A percentile compares a stretch with the other conserved stretches of the same genome.
phyloP scores from a whole-genome alignment of 2,329 filamentous ascomycete species.

The Incumbomyces delicatus region DNA sequence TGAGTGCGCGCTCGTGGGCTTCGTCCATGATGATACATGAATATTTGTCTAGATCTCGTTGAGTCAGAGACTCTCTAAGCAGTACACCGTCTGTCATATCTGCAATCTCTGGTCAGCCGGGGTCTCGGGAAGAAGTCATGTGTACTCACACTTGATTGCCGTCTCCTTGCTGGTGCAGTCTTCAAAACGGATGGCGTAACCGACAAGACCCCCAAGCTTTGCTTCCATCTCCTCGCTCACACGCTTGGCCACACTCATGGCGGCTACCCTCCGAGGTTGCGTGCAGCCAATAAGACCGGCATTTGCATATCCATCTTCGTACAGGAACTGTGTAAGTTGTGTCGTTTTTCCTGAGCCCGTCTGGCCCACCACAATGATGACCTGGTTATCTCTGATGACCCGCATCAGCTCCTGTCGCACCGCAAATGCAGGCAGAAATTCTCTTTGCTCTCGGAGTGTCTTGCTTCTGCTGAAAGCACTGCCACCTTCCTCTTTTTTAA shows the following conservation, averaged over 20 bases:
- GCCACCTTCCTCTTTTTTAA: slow-evolving; percentile 73
- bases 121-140: slow-evolving; percentile 9
- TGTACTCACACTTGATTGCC: slow-evolving; percentile 65
- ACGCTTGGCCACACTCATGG: slow-evolving; percentile 96
- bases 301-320: slow-evolving; percentile 82
- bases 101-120: slow-evolving; percentile 20
- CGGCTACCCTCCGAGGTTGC: slow-evolving; percentile 90
- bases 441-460: slow-evolving; percentile 77
- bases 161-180: slow-evolving; percentile 96
- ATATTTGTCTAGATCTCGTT: slow-evolving; percentile 87
- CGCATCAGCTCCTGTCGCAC: slow-evolving; percentile 86
- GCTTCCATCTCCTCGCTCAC: slow-evolving; percentile 98
- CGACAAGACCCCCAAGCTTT: slow-evolving; percentile 73
- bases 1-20: slow-evolving; percentile 90
- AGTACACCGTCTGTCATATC: slow-evolving; percentile 97
- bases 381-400: slow-evolving; percentile 93
- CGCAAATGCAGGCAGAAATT: slow-evolving; percentile 90
- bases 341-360: slow-evolving; percentile 97
- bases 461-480: slow-evolving; percentile 90
- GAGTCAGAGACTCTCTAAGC: slow-evolving; percentile 82
- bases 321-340: slow-evolving; percentile 88
- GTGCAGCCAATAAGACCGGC: slow-evolving; percentile 90
- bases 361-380: slow-evolving; percentile 92
- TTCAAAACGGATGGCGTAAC: slow-evolving; percentile 96
- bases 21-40: slow-evolving; percentile 99